Base-by-base conservation (phyloP, 1,284 basidiomycete genomes). In the Megacollybia platyphylla region DNA sequence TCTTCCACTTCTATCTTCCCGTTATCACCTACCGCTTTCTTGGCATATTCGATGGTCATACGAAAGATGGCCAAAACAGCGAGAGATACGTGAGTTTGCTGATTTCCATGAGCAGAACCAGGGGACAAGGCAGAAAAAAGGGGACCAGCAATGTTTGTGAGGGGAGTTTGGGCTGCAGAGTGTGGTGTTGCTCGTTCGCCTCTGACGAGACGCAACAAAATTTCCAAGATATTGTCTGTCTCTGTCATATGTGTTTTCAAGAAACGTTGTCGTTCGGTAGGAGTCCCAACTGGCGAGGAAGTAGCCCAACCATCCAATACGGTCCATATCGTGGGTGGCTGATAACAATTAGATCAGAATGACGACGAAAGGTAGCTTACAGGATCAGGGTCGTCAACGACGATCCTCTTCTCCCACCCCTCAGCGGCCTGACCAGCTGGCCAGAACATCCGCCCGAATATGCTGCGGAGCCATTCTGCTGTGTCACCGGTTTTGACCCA, bases 401-500 rank as follows among this genome's bases (percentile, higher is more conserved):
- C 73, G 45, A 97, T 85, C 62, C 93, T 94, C 60, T 83, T 88
- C 57, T 85, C 83, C 94, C 94, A 98, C 4, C 87, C 86, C 53
- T 80, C 76, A 36, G 75, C 70, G 27, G 76, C 73, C 46, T 80
- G 73, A 27, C 78, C 79, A 18, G 76, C 70, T 42, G 79, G 79
- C 79, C 81, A 85, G 53, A 85, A 83, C 73, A 82, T 80, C 24
- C 81, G 73, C 1, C 79, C 87, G 60, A 85, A 89, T 71, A 88
- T 87, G 56, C 80, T 87, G 54, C 79, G 79, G 47, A 97, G 66
- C 88, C 91, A 96, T 39, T 92, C 89, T 51, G 92, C 86, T 13
- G 94, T 76, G 57, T 93, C 88, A 36, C 93, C 92, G 3, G 85
- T 87, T 58, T 89, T 89, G 37, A 92, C 87, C 94, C 94, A 98